These are phyloP conservation scores for Tylopilus balloui DNA, from an alignment of 768 basidiomycete genomes.

Conservation along the genomic window DNA sequence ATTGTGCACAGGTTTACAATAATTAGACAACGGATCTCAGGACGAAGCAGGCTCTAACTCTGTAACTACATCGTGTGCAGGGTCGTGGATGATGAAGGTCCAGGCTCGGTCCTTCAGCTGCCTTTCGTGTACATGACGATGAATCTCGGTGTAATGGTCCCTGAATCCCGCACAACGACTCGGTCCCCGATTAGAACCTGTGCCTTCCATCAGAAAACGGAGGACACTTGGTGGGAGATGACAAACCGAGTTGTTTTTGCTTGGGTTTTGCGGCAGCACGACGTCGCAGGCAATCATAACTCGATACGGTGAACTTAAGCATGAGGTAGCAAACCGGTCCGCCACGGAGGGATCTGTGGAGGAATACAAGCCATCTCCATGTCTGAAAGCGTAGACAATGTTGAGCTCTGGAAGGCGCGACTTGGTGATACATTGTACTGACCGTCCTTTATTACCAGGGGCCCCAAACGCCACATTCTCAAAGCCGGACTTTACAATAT, in stretches of 20 bases:
- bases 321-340: slow-evolving; percentile 60
- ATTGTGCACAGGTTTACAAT: slow-evolving; percentile 18
- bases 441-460: slow-evolving; percentile 53
- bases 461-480: slow-evolving; percentile 53
- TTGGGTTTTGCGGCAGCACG: slow-evolving; percentile 33
- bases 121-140: slow-evolving; percentile 54
- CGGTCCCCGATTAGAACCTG: slow-evolving; percentile 47
- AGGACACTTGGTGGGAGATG: slow-evolving; percentile 14
- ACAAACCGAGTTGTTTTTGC: slow-evolving; percentile 26
- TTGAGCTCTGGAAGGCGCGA: not conserved
- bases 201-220: slow-evolving; percentile 25
- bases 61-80: slow-evolving; percentile 18
- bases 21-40: slow-evolving; percentile 22
- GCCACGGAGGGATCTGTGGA: slow-evolving; percentile 56
- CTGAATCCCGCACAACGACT: slow-evolving; percentile 49
- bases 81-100: slow-evolving; percentile 10
- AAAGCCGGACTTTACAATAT: slow-evolving; percentile 54
- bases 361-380: slow-evolving; percentile 61
- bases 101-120: slow-evolving; percentile 20
- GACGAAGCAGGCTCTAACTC: slow-evolving; percentile 19
- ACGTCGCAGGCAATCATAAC: slow-evolving; percentile 61
- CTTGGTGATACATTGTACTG: slow-evolving; percentile 16
- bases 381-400: slow-evolving; percentile 33
- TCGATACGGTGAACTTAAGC: slow-evolving; percentile 61
- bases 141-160: slow-evolving; percentile 55